phyloP scores from a whole-genome alignment of 345 rosid genomes.

The Cardamine occulta region DNA sequence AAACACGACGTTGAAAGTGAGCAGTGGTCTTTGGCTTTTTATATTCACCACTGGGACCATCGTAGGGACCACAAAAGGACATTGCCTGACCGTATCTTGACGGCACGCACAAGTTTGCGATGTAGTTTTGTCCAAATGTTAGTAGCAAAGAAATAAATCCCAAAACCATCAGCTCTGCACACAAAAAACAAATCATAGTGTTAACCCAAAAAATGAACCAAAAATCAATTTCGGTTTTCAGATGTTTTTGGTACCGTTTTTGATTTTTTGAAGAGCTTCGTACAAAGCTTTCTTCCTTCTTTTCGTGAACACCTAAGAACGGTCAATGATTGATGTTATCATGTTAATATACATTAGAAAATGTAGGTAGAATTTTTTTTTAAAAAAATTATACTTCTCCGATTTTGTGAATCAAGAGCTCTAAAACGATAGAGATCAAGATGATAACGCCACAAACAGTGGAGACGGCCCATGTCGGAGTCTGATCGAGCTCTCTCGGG shows the following conservation, averaged over 20 bases:
- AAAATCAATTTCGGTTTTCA: background rate
- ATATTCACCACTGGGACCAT: background rate
- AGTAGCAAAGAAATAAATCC: slow-evolving; percentile 87
- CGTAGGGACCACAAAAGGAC: slow-evolving; percentile 69
- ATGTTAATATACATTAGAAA: background rate
- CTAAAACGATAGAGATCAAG: slow-evolving; percentile 69
- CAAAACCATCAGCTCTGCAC: slow-evolving; percentile 89
- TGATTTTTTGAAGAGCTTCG: slow-evolving; percentile 88
- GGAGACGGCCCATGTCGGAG: slow-evolving; percentile 97
- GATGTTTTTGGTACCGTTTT: slow-evolving; percentile 58
- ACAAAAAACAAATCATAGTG: background rate
- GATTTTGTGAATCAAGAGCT: slow-evolving; percentile 59
- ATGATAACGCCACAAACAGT: slow-evolving; percentile 69
- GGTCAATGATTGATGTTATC: background rate
- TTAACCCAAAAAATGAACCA: background rate
- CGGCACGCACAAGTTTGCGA: slow-evolving; percentile 67
- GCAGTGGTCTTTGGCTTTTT: slow-evolving; percentile 25
- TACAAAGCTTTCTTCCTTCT: slow-evolving; percentile 64
- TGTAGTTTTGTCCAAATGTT: slow-evolving; percentile 84
- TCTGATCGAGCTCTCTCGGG: slow-evolving; percentile 82
- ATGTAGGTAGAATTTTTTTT: background rate
- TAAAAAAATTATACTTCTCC: slow-evolving; percentile 39
- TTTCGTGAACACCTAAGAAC: slow-evolving; percentile 49
- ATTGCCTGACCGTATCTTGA: slow-evolving; percentile 59
- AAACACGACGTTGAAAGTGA: slow-evolving; percentile 40